A percentile compares a stretch with the other conserved stretches of the same genome.
These are phyloP conservation scores for Carex arenaria DNA, from an alignment of 202 grass and related monocot genomes.

Conservation along the genomic window DNA sequence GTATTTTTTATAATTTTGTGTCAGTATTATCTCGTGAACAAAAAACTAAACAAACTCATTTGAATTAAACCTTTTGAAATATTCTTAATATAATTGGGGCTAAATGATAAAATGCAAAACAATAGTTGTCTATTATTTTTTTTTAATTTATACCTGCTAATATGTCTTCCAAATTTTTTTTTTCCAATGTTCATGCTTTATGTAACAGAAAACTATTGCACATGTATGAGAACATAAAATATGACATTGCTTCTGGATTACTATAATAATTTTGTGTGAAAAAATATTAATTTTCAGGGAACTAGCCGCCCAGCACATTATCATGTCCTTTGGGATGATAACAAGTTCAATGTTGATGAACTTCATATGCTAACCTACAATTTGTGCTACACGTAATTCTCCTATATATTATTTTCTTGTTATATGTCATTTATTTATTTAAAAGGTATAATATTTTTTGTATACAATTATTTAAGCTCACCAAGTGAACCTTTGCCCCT, in stretches of 20 bases:
- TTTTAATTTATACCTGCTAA: not conserved
- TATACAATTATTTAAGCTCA: not conserved
- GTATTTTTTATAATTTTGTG: not conserved
- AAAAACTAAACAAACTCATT: not conserved
- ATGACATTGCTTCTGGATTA: not conserved
- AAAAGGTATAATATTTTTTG: not conserved
- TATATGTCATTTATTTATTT: not conserved
- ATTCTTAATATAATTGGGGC: not conserved
- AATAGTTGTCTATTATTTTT: not conserved
- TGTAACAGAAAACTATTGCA: not conserved
- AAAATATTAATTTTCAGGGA: conserved; percentile 29
- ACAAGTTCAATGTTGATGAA: conserved; percentile 48
- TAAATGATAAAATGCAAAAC: not conserved
- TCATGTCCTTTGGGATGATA: conserved; percentile 63
- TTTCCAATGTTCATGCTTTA: not conserved
- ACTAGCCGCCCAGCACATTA: conserved; percentile 68
- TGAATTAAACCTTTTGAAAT: not conserved
- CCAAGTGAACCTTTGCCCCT: not conserved
- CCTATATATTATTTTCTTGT: not conserved
- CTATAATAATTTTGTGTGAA: not conserved
- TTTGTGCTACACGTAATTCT: conserved; percentile 61
- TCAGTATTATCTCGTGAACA: not conserved
- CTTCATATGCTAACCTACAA: conserved; percentile 59
- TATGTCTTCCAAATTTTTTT: not conserved
- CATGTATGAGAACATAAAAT: not conserved